Evolutionary conservation across 306 rosid species (phyloP).

Genomic region (Trichosanthes truncata): DNA sequence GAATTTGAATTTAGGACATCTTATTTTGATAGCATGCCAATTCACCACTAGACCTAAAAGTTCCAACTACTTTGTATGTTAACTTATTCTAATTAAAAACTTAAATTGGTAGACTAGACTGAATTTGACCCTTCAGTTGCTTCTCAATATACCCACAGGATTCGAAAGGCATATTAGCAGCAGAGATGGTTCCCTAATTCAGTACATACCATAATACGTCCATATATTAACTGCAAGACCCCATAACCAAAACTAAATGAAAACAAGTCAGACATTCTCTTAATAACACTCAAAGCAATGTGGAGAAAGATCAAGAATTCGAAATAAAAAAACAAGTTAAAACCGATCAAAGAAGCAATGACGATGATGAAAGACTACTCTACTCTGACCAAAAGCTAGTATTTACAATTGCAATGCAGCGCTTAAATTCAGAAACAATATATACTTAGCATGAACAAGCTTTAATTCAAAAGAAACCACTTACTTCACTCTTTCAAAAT

Average conservation of each 20-base stretch:
- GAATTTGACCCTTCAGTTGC: neutral
- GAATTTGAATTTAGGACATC: neutral
- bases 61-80: neutral
- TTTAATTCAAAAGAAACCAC: constrained; percentile 8
- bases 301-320: neutral
- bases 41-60: neutral
- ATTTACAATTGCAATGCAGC: neutral
- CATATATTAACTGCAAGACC: neutral
- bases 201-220: neutral
- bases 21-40: neutral
- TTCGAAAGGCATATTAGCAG: neutral
- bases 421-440: neutral
- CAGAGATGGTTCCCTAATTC: neutral
- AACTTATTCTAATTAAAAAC: neutral
- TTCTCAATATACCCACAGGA: neutral
- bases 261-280: neutral
- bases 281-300: neutral
- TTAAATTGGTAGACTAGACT: neutral
- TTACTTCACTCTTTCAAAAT: constrained; percentile 85
- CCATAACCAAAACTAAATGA: neutral
- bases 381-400: neutral
- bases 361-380: neutral
- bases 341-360: neutral
- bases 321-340: neutral
- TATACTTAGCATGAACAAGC: neutral